Percentiles rank a stretch among this genome's conserved stretches.
Conservation (phyloP, 2,329 filamentous ascomycete species). For the Teratosphaeria nubilosa region DNA sequence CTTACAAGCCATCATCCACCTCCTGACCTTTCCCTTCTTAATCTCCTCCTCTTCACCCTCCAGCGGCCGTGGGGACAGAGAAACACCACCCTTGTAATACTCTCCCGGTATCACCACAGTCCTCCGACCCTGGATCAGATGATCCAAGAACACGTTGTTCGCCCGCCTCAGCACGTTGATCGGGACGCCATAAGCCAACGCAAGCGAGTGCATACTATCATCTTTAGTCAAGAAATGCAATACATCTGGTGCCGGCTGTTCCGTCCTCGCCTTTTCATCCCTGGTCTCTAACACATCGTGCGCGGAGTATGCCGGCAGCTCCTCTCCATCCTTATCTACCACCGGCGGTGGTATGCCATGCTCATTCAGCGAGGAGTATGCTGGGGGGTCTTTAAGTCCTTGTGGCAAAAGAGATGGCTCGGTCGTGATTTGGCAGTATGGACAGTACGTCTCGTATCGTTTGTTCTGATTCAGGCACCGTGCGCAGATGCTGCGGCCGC, state of each 20-base stretch:
- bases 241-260: conserved; percentile 47
- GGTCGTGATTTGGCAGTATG: conserved; percentile 66
- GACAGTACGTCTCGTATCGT: conserved; percentile 57
- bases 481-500: conserved; percentile 60
- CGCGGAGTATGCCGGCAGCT: conserved; percentile 35
- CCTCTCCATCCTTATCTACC: conserved; percentile 18
- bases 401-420: conserved; percentile 47
- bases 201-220: conserved; percentile 59
- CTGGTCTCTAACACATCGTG: conserved; percentile 17
- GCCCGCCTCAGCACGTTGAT: conserved; percentile 49
- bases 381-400: conserved; percentile 58
- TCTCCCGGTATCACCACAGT: conserved; percentile 63
- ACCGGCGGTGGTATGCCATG: conserved; percentile 26
- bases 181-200: conserved; percentile 62
- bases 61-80: conserved; percentile 59
- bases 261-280: conserved; percentile 23
- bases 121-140: conserved; percentile 57
- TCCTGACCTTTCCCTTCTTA: conserved; percentile 58
- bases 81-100: conserved; percentile 57
- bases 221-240: conserved; percentile 65
- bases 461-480: conserved; percentile 59
- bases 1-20: conserved; percentile 73
- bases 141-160: conserved; percentile 63
- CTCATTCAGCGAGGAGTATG: conserved; percentile 39
- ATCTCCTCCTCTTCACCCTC: conserved; percentile 65